Evolutionary conservation across 2,329 filamentous ascomycete genomes (phyloP), one percentile per base, ranked within the genome.

Genomic region (Drechslerella dactyloides): DNA sequence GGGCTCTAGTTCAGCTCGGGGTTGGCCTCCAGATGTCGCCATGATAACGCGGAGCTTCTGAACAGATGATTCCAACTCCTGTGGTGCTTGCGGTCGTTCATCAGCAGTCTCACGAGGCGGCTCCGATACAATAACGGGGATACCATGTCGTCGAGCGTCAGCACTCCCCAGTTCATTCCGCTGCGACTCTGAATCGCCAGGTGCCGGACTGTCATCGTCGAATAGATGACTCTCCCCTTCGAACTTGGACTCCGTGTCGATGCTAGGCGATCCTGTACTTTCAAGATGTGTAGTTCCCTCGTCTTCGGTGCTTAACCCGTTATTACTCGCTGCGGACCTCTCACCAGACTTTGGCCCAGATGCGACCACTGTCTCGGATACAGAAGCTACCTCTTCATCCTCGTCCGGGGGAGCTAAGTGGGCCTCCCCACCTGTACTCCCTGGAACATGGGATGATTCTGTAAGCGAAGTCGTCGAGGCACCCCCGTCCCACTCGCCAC

Each of bases 191-290:
- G 23, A 19, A 15, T 21, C 15, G 2, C 50, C 11, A 46, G 17
- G 4, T 44, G 17, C 13, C 40, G 27, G 19, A 60, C 40, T 13
- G 6, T 56, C 53, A 24, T 64, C 55, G 8, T 61, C 40, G 11
- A 64, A 64, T 33, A 64, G 51, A 19, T 37, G 54, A 15, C 40
- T 63, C 17, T 64, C 66, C 19, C 46, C 54, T 7, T 60, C 54
- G 15, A 53, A 58, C 51, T 68, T 68, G 2, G 21, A 8, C 15
- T 68, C 63, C 4, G 63, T 50, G 5, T 23, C 51, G 19, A 35
- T 24, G 17, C 37, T 37, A 23, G 48, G 40, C 1, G 10, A 23
- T 17, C 5, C 15, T 50, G 35, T 15, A 21, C 24, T 19, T 10
- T 30, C 55, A 15, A 7, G 1, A 4, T 42, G n/a, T 2, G 15